A percentile compares a stretch with the other conserved stretches of the same genome.
phyloP scores from a whole-genome alignment of 352 stramenopile species.

The Phytopythium delawarense region DNA sequence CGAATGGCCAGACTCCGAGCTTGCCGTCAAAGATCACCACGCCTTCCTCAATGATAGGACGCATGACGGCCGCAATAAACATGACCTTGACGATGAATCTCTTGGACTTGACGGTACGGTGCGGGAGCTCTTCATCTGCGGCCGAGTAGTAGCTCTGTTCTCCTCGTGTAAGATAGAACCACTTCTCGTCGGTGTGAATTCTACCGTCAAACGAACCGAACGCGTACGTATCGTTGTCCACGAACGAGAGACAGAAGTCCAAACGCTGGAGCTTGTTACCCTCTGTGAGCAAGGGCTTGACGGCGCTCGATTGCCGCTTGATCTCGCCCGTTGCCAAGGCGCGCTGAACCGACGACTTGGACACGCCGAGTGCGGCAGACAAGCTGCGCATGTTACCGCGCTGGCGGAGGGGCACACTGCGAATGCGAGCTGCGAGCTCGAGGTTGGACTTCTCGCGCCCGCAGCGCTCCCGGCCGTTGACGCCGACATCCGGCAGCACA shows the following conservation, averaged over 20 bases:
- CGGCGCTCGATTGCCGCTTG: conserved; percentile 6
- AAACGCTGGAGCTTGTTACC: conserved; percentile 7
- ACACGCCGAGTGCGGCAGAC: background rate
- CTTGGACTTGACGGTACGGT: conserved; percentile 13
- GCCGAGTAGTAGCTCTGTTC: conserved; percentile 12
- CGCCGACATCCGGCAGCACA: no score
- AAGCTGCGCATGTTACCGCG: conserved; percentile 1
- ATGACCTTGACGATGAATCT: conserved; percentile 23
- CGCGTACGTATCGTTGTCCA: background rate
- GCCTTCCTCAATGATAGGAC: conserved; percentile 3
- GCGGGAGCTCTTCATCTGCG: conserved; percentile 7
- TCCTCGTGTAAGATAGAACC: conserved; percentile 20
- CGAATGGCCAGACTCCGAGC: no score
- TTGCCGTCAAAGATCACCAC: conserved; percentile 12
- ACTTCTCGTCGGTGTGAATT: conserved; percentile 23
- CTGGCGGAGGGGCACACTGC: background rate
- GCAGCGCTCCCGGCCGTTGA: background rate
- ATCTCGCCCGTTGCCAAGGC: conserved; percentile 3
- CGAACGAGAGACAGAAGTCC: conserved; percentile 8
- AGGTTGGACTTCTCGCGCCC: background rate
- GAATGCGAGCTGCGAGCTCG: background rate
- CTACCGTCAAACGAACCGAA: background rate
- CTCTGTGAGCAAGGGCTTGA: conserved; percentile 14
- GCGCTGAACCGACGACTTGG: conserved; percentile 4
- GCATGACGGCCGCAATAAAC: conserved; percentile 11